Evolutionary conservation across 345 rosid genomes (phyloP).

Genomic region (Salix koriyanagi): DNA sequence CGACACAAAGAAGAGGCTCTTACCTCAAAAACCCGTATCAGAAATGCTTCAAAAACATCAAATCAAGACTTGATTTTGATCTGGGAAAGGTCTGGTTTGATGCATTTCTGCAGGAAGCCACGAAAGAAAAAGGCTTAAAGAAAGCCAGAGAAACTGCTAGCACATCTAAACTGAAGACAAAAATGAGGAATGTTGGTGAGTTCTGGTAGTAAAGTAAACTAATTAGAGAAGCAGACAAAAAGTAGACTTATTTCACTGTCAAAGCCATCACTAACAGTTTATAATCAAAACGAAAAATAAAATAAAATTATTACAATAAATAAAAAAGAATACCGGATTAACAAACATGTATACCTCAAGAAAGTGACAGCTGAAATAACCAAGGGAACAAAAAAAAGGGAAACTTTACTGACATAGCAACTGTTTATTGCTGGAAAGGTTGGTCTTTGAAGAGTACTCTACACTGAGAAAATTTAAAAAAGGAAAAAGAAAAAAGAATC

Average conservation of each 20-base stretch:
- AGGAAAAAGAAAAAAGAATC: conserved; percentile 13
- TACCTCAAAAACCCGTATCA: conserved; percentile 36
- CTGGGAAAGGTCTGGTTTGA: conserved; percentile 14
- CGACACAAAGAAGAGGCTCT: conserved; percentile 4
- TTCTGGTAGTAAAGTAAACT: conserved; percentile 20
- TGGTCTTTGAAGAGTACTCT: conserved; percentile 30
- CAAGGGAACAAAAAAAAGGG: conserved; percentile 1
- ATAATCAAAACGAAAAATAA: not conserved
- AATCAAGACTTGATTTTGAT: conserved; percentile 27
- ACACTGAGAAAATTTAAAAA: conserved; percentile 16
- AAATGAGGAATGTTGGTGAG: conserved; percentile 25
- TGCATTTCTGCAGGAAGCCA: conserved; percentile 15
- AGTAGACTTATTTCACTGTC: conserved; percentile 40
- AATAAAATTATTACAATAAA: not conserved
- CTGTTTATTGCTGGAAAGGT: conserved; percentile 41
- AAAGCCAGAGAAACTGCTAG: conserved; percentile 7
- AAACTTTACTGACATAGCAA: conserved; percentile 22
- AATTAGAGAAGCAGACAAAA: conserved; percentile 35
- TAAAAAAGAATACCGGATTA: not conserved
- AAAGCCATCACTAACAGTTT: conserved; percentile 13
- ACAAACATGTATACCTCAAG: conserved; percentile 17
- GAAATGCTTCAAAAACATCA: conserved; percentile 27
- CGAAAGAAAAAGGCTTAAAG: not conserved
- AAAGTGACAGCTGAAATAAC: conserved; percentile 28
- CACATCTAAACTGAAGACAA: conserved; percentile 29